Evolutionary conservation across 225 moss, liverwort and hornwort genomes (phyloP).

Genomic region (Physcomitrellopsis africana): DNA sequence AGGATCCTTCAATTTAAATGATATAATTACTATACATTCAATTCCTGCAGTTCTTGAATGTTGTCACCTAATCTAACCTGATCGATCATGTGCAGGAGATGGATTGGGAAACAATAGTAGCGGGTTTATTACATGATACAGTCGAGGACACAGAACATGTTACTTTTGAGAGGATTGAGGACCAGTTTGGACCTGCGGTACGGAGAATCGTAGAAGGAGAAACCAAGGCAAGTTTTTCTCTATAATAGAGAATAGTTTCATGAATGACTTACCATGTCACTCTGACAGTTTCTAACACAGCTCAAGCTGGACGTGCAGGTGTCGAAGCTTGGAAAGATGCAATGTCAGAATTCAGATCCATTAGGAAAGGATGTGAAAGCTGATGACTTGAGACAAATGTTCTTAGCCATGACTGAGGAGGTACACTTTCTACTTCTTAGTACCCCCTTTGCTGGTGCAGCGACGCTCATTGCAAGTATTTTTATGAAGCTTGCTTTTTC

Average conservation of each 20-base stretch:
- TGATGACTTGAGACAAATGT: slow-evolving; percentile 99
- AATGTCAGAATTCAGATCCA: slow-evolving; percentile 78
- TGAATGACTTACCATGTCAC: not conserved
- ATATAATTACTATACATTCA: not conserved
- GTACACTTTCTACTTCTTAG: slow-evolving; percentile 33
- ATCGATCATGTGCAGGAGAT: slow-evolving; percentile 73
- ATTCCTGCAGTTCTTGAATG: not conserved
- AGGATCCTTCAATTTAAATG: not conserved
- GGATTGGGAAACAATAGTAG: slow-evolving; percentile 99
- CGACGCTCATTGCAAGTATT: not conserved
- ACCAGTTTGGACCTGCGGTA: slow-evolving; percentile 91
- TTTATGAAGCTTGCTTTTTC: not conserved
- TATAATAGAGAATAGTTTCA: not conserved
- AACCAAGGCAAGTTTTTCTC: slow-evolving; percentile 72
- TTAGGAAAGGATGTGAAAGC: slow-evolving; percentile 91
- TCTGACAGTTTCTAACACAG: slow-evolving; percentile 25
- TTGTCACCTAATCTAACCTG: slow-evolving; percentile 5
- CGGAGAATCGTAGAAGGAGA: slow-evolving; percentile 99
- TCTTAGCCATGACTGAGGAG: slow-evolving; percentile 99
- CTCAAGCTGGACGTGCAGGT: slow-evolving; percentile 58
- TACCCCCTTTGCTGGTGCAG: not conserved
- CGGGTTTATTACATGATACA: slow-evolving; percentile 94
- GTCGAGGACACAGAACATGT: slow-evolving; percentile 97
- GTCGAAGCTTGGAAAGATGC: slow-evolving; percentile 99
- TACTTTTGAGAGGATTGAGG: slow-evolving; percentile 93